Conservation (phyloP, 352 stramenopile genomes). For the Globisporangium apiculatum region DNA sequence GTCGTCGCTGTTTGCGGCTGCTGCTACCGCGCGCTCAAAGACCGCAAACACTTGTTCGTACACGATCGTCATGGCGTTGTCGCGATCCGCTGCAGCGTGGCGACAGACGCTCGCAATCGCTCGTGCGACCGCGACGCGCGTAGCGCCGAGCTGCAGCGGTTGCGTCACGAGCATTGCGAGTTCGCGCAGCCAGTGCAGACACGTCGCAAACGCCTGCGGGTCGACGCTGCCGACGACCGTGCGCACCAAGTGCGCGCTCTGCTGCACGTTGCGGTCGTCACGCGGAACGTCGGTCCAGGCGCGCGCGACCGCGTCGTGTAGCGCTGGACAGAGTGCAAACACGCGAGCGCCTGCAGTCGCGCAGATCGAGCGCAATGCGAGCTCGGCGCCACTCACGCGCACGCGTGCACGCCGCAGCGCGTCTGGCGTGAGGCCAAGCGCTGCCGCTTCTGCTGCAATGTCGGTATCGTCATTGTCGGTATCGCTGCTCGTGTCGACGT, state of each 20-base stretch:
- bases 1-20: too few relatives aligned
- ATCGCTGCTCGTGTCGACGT: neutral
- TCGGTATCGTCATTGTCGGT: neutral
- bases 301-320: conserved; percentile 30
- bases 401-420: conserved; percentile 26
- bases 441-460: neutral
- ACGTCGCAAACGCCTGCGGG: conserved; percentile 17
- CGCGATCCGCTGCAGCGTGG: conserved; percentile 16
- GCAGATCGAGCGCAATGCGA: conserved; percentile 33
- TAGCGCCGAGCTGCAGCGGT: conserved; percentile 17
- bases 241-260: conserved; percentile 40
- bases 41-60: conserved; percentile 41
- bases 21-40: neutral
- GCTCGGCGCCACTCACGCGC: conserved; percentile 36
- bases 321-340: conserved; percentile 24
- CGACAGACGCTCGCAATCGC: conserved; percentile 45
- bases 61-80: conserved; percentile 40
- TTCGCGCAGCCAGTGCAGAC: conserved; percentile 37
- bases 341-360: conserved; percentile 19
- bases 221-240: conserved; percentile 31
- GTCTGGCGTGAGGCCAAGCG: conserved; percentile 2
- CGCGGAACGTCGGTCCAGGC: conserved; percentile 20
- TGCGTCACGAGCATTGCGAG: conserved; percentile 23
- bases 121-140: conserved; percentile 25
- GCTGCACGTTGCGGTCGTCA: conserved; percentile 32